Evolutionary conservation across 1,284 basidiomycete genomes (phyloP).

Genomic region (Megacollybia platyphylla): DNA sequence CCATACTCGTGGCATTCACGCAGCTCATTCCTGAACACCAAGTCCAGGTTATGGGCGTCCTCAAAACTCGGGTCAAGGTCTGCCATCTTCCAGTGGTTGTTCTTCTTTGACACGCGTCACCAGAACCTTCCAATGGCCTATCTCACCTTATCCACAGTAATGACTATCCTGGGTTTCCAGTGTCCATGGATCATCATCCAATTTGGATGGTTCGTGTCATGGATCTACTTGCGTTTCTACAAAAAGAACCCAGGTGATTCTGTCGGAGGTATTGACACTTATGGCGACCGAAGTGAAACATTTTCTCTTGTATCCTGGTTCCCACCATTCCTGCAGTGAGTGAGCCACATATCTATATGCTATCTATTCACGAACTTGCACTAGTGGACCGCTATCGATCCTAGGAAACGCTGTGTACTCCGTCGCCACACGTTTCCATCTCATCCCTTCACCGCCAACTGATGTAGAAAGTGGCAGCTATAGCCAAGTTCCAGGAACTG

Average conservation of each 20-base stretch:
- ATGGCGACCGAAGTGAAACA: constrained; percentile 91
- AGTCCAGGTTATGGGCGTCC: constrained; percentile 79
- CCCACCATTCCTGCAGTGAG: constrained; percentile 84
- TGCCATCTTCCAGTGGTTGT: constrained; percentile 6
- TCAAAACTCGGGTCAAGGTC: constrained; percentile 87
- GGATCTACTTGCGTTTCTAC: constrained; percentile 94
- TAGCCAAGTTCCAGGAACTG: constrained; percentile 67
- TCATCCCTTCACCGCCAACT: constrained; percentile 55
- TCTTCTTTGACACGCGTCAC: constrained; percentile 4
- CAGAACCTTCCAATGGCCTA: constrained; percentile 90
- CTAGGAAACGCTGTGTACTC: constrained; percentile 62
- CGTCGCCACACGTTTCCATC: constrained; percentile 62
- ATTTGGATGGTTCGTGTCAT: constrained; percentile 94
- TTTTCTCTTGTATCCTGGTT: constrained; percentile 97
- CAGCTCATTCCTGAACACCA: constrained; percentile 97
- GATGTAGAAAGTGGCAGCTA: constrained; percentile 71
- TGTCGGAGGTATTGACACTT: constrained; percentile 44
- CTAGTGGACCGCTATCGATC: constrained; percentile 52
- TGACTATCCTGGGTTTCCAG: constrained; percentile 81
- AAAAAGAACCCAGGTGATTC: constrained; percentile 65
- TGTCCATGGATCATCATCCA: constrained; percentile 95
- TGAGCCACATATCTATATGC: constrained; percentile 4
- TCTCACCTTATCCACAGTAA: constrained; percentile 81
- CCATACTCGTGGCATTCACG: constrained; percentile 89
- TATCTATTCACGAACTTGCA: constrained; percentile 5